These are phyloP conservation scores for Epichloe sylvatica DNA, from an alignment of 2,329 filamentous ascomycete species.

Conservation along the genomic window DNA sequence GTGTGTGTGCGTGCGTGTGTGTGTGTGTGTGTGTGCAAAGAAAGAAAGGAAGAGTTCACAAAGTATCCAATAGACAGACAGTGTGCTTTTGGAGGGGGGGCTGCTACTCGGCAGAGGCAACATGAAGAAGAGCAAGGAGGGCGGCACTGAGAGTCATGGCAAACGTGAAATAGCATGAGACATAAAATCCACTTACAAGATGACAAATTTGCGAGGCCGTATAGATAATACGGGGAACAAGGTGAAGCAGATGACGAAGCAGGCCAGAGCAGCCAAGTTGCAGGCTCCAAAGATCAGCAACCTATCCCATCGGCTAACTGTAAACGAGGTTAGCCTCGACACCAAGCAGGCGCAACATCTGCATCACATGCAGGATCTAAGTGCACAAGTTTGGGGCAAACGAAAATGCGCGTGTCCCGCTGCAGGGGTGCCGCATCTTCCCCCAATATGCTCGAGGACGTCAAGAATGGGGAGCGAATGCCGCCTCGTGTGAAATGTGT, in stretches of 20 bases:
- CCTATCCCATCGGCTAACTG: constrained; percentile 96
- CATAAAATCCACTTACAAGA: constrained; percentile 59
- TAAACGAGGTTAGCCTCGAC: constrained; percentile 22
- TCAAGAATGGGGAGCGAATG: constrained; percentile 4
- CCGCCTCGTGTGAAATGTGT: neutral
- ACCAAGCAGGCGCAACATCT: constrained; percentile 27
- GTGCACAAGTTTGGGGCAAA: constrained; percentile 14
- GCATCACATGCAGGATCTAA: constrained; percentile 28
- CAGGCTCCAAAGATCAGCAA: constrained; percentile 83
- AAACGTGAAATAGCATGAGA: constrained; percentile 7
- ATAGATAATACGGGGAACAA: constrained; percentile 72
- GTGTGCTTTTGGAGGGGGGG: too few relatives aligned
- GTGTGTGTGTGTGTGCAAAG: neutral
- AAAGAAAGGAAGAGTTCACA: neutral
- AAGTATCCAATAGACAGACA: too few relatives aligned
- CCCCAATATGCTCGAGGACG: constrained; percentile 9
- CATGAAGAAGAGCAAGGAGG: neutral
- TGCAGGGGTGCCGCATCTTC: constrained; percentile 26
- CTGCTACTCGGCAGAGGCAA: neutral
- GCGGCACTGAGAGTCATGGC: neutral
- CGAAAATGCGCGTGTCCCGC: constrained; percentile 31
- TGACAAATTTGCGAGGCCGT: constrained; percentile 85
- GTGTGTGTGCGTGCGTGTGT: too few relatives aligned
- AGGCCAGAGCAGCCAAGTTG: constrained; percentile 75
- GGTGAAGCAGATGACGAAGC: constrained; percentile 87